Percentiles rank a stretch among this genome's conserved stretches.
Conservation (phyloP, 1,284 basidiomycete genomes). For the Neotropicomus parvogracilis region DNA sequence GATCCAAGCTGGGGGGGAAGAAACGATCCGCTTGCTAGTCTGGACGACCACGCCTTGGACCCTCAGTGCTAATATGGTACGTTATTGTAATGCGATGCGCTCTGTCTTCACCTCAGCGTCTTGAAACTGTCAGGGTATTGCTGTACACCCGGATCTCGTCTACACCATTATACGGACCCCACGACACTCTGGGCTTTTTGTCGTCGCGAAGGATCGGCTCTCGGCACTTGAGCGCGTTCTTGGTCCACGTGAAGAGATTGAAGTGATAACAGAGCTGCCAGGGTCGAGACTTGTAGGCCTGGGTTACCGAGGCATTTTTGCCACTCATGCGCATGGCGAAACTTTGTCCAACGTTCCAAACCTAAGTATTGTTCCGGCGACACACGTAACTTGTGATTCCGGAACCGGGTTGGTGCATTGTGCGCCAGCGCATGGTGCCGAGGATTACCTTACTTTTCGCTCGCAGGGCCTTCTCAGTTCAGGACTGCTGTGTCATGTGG, state of each 20-base stretch:
- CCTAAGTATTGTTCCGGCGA: constrained; percentile 46
- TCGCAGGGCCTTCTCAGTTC: constrained; percentile 43
- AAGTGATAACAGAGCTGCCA: constrained; percentile 46
- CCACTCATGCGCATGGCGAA: constrained; percentile 21
- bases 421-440: constrained; percentile 91
- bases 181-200: constrained; percentile 37
- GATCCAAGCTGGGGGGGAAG: constrained; percentile 22
- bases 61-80: constrained; percentile 90
- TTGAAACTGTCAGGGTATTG: constrained; percentile 66
- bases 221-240: constrained; percentile 49
- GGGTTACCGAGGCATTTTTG: constrained; percentile 70
- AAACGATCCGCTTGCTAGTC: constrained; percentile 63
- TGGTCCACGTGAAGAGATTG: constrained; percentile 39
- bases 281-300: constrained; percentile 66
- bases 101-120: constrained; percentile 4
- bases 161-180: constrained; percentile 62
- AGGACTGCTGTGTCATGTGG: constrained; percentile 73
- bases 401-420: constrained; percentile 98
- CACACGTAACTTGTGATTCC: constrained; percentile 81
- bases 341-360: constrained; percentile 9
- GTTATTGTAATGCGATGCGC: constrained; percentile 14
- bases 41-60: constrained; percentile 99
- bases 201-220: constrained; percentile 74
- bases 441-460: constrained; percentile 83
- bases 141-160: constrained; percentile 69